These are phyloP conservation scores for Macaranga tanarius DNA, from an alignment of 441 rosid species.

Conservation along the genomic window DNA sequence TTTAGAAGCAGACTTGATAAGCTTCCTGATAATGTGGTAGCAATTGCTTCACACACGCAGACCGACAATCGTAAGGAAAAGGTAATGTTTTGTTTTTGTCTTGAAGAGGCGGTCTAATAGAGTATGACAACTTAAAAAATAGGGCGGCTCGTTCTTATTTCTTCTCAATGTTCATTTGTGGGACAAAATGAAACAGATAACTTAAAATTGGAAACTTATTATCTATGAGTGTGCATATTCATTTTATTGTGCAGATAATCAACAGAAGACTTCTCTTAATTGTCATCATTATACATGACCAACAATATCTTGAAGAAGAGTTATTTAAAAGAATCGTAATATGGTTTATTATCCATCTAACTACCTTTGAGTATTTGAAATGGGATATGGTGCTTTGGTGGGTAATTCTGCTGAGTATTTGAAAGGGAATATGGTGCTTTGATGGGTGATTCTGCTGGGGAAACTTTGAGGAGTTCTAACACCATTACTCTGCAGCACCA, in stretches of 20 bases:
- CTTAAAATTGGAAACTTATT: background rate
- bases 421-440: background rate
- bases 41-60: slow-evolving; percentile 69
- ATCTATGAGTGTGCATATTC: background rate
- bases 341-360: background rate
- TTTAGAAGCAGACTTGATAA: slow-evolving; percentile 64
- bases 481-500: background rate
- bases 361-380: background rate
- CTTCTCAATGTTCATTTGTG: background rate
- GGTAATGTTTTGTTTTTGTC: slow-evolving; percentile 37
- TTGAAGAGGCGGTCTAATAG: background rate
- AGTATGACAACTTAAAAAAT: background rate
- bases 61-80: slow-evolving; percentile 72
- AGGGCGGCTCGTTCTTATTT: background rate
- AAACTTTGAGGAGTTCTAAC: background rate
- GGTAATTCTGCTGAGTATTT: too few species aligned
- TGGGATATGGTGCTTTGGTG: background rate
- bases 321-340: background rate
- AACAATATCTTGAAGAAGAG: background rate
- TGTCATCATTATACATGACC: background rate
- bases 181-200: background rate
- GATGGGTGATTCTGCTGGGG: background rate
- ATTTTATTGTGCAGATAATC: background rate
- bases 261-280: background rate
- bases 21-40: slow-evolving; percentile 68